Evolutionary conservation across 2,329 filamentous ascomycete species (phyloP), one percentile per base, ranked within the genome.

Genomic region (Colletotrichum liriopes): DNA sequence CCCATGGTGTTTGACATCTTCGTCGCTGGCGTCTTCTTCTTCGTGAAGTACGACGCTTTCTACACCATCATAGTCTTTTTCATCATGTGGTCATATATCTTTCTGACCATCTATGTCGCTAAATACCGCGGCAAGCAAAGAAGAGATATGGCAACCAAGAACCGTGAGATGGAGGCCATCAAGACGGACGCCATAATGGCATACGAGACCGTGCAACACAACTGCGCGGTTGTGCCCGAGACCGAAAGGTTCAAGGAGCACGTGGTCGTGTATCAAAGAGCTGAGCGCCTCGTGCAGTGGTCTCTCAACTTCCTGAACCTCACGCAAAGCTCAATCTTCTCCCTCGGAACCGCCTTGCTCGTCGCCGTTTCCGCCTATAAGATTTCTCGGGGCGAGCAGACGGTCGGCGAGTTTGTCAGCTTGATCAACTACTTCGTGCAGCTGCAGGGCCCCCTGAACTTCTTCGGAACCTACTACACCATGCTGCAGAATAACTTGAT

Each of bases 251-350:
- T 90, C 77, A 85, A 84, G 39, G 81, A 86, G 29, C 87, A 89
- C 16, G 89, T 92, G 0, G 79, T 82, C 62, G 85, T 85, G 74
- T 91, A 87, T 76, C 90, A 92, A 73, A 82, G 81, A 12, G 88
- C 88, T 12, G 88, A 91, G 78, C 88, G 88, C 67, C 82, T 86
- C 65, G 88, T 91, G 23, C 83, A 86, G 65, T 84, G 87, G 75
- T 90, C 88, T 3, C 78, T 90, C 65, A 89, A 89, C 75, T 81
- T 86, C 8, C 86, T 92, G 79, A 92, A 91, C 76, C 86, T 90
- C 14, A 87, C 87, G 0, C 90, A 92, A 74, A 91, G 89, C 78
- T 86, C 90, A 64, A 86, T 91, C n/a, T 91, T 92, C 76, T 90
- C 89, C 76, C 75, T 90, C 4, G 90, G 89, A 12, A 85, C 91